These are phyloP conservation scores for Candida maesae DNA, from an alignment of 805 yeast species.

Conservation along the genomic window DNA sequence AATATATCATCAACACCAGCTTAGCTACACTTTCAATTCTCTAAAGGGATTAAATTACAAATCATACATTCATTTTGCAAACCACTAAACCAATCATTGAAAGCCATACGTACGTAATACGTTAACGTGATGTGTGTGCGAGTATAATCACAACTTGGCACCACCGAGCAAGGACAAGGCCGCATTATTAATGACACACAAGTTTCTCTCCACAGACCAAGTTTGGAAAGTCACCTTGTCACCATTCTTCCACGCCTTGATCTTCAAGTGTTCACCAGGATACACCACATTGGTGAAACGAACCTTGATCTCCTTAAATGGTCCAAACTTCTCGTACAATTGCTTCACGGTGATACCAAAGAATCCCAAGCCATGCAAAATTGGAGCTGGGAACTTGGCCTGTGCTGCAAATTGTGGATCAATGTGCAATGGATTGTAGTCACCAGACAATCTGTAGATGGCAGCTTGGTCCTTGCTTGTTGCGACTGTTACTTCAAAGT, in stretches of 20 bases:
- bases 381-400: slow-evolving; percentile 82
- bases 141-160: slow-evolving; percentile 14
- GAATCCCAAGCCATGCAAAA: slow-evolving; percentile 87
- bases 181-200: slow-evolving; percentile 80
- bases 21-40: too few relatives aligned
- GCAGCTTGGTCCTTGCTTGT: slow-evolving; percentile 79
- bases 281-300: slow-evolving; percentile 88
- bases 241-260: slow-evolving; percentile 81
- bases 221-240: slow-evolving; percentile 69
- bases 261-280: slow-evolving; percentile 87
- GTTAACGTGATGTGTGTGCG: not conserved
- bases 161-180: slow-evolving; percentile 57
- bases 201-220: slow-evolving; percentile 70
- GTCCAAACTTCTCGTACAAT: slow-evolving; percentile 75
- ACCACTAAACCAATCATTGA: too few relatives aligned
- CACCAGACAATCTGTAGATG: slow-evolving; percentile 87
- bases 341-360: slow-evolving; percentile 80
- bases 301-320: slow-evolving; percentile 78
- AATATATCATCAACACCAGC: too few relatives aligned
- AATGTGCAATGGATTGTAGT: slow-evolving; percentile 91
- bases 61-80: not conserved
- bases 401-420: slow-evolving; percentile 88
- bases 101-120: not conserved
- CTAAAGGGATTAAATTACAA: not conserved
- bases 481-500: slow-evolving; percentile 53